These are phyloP conservation scores for Viola odorata DNA, from an alignment of 345 rosid genomes.

Conservation along the genomic window DNA sequence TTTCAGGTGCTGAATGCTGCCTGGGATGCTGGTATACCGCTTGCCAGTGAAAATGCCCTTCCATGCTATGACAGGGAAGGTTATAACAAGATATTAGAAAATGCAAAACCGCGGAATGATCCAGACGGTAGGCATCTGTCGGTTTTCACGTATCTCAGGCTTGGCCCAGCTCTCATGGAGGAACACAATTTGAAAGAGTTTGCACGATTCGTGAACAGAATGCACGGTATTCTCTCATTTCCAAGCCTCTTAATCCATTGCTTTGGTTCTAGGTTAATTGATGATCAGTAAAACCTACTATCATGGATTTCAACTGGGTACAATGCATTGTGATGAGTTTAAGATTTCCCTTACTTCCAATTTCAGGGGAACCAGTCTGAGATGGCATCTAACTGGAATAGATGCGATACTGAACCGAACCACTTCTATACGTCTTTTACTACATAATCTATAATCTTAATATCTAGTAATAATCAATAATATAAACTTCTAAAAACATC, in stretches of 20 bases:
- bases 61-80: slow-evolving; percentile 67
- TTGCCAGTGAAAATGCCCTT: slow-evolving; percentile 64
- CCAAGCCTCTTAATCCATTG: no score
- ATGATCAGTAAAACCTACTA: no score
- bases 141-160: slow-evolving; percentile 78
- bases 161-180: slow-evolving; percentile 66
- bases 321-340: no score
- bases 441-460: no score
- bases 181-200: slow-evolving; percentile 68
- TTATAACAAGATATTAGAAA: slow-evolving; percentile 73
- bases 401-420: no score
- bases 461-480: no score
- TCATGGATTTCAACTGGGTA: no score
- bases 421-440: no score
- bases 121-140: slow-evolving; percentile 75
- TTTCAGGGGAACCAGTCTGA: slow-evolving; percentile 17
- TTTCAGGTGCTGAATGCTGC: slow-evolving; percentile 87
- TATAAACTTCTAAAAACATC: no score
- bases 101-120: slow-evolving; percentile 68
- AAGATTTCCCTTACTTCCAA: background rate
- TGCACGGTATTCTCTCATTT: slow-evolving; percentile 57
- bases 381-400: background rate
- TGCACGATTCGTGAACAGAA: slow-evolving; percentile 70
- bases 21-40: slow-evolving; percentile 62
- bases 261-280: no score